Percentiles rank a stretch among this genome's conserved stretches.
Conservation (phyloP, 139 green algal genomes). For the Gonium pectorale region DNA sequence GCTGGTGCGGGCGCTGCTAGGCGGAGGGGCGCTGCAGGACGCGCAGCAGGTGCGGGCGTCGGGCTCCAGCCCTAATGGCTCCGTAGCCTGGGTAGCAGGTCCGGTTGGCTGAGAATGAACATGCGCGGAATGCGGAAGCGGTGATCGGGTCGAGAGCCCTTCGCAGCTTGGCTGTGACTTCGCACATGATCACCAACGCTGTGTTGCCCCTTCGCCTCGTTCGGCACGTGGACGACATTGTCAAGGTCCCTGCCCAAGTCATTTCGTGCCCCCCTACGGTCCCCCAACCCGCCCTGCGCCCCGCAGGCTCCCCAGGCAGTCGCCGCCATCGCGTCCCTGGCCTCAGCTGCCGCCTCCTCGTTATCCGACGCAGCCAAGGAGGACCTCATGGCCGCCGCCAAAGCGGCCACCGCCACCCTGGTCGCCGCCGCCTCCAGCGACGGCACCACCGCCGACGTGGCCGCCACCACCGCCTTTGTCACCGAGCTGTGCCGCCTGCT, state of each 20-base stretch:
- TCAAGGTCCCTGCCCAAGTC: background rate
- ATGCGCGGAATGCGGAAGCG: background rate
- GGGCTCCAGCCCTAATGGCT: no score
- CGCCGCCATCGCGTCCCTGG: slow-evolving; percentile 17
- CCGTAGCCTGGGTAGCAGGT: background rate
- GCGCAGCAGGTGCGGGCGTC: background rate
- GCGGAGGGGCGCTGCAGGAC: background rate
- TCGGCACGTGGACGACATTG: background rate
- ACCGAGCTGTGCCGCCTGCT: slow-evolving; percentile 26
- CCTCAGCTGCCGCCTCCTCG: background rate
- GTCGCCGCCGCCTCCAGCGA: background rate
- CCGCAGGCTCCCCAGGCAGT: background rate
- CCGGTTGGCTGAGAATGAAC: background rate
- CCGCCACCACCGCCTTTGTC: background rate
- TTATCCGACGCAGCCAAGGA: slow-evolving; percentile 8
- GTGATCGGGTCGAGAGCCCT: background rate
- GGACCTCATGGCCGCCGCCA: background rate
- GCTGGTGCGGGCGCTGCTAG: slow-evolving; percentile 12
- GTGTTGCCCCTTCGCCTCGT: no score
- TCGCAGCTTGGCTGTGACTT: background rate
- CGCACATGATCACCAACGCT: no score
- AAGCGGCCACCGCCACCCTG: background rate
- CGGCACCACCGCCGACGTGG: background rate
- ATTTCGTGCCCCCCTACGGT: background rate
- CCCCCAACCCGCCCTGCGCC: background rate